Conservation (phyloP, 768 basidiomycete species). For the Filobasidium floriforme region DNA sequence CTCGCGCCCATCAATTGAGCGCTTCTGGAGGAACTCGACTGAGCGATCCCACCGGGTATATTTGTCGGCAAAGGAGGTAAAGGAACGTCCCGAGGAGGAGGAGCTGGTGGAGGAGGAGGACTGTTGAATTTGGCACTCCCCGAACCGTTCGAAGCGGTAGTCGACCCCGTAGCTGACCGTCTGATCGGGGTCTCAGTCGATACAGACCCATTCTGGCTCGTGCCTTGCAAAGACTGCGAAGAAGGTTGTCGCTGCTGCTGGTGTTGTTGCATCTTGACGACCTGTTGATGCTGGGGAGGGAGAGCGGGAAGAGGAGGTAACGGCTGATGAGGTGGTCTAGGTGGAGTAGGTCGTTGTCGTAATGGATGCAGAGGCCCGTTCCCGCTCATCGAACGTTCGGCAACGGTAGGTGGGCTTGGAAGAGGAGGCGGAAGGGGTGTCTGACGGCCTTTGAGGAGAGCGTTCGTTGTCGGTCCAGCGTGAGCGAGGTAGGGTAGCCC, state of each 20-base stretch:
- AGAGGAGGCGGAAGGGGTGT: slow-evolving; percentile 4
- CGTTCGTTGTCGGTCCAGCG: slow-evolving; percentile 5
- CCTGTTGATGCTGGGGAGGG: neutral
- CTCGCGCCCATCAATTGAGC: neutral
- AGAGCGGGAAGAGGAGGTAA: slow-evolving; percentile 6
- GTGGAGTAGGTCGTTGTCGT: slow-evolving; percentile 1
- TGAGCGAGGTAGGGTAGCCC: slow-evolving; percentile 3
- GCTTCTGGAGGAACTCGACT: neutral
- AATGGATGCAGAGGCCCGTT: neutral
- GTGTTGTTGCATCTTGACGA: neutral
- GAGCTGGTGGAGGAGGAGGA: slow-evolving; percentile 1
- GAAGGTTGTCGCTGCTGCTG: neutral
- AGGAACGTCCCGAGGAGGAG: slow-evolving; percentile 3
- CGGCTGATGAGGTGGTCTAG: slow-evolving; percentile 4
- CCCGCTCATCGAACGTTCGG: neutral
- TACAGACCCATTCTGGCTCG: neutral
- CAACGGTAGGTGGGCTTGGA: neutral
- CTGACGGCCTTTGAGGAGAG: neutral
- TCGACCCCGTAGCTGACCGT: slow-evolving; percentile 1
- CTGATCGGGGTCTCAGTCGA: neutral
- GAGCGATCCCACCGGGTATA: neutral
- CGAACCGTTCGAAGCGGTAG: slow-evolving; percentile 4
- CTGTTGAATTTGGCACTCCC: slow-evolving; percentile 1
- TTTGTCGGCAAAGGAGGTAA: slow-evolving; percentile 4
- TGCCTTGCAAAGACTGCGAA: neutral